Base-by-base conservation (phyloP, 202 grass and related monocot genomes). In the Carex sylvatica region DNA sequence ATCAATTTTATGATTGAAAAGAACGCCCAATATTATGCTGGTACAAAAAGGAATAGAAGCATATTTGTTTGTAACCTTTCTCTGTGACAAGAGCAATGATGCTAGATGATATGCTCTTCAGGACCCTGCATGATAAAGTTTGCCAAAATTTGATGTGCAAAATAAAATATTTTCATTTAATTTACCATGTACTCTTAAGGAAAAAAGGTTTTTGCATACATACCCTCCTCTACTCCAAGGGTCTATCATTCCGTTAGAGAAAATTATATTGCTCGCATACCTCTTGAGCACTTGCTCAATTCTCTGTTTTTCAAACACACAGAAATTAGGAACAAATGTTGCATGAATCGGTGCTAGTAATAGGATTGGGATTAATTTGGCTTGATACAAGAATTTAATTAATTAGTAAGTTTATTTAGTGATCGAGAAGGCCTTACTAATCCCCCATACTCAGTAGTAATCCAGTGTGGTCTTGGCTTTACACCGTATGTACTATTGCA, bases 221-320 rank as follows among this genome's bases (percentile, higher is more conserved):
- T 93, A 95, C 96, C 96, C 96, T 64, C 92, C 92, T 72, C 91
- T 84, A 65, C 96, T 98, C 96, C 96, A 98, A 9, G 96, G 96
- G 64, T 95, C 96, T 72, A 90, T 90, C 96, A 98, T 92, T 80
- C 96, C 92, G 2, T 98, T 95, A 30, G 92, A 98, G 83, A 98
- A 95, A 79, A 98, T 93, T 55, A 98, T 93, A 78, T 98, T 98
- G 89, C 96, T 98, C 51, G 88, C 92, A 72, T 87, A 95, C 51
- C 92, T 93, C 83, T 93, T 98, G 5, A 95, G 82, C 68, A 90
- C 92, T 80, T 83, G 76, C 22, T 95, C 89, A 71, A 95, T 93
- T 93, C 84, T 98, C 96, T 98, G 83, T 75, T 83, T 65, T 28
- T 20, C 18, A 22, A 33, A 74, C 74, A 67, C 30, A 61, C 52